Evolutionary conservation across 306 rosid genomes (phyloP).

Genomic region (Ceratonia siliqua): DNA sequence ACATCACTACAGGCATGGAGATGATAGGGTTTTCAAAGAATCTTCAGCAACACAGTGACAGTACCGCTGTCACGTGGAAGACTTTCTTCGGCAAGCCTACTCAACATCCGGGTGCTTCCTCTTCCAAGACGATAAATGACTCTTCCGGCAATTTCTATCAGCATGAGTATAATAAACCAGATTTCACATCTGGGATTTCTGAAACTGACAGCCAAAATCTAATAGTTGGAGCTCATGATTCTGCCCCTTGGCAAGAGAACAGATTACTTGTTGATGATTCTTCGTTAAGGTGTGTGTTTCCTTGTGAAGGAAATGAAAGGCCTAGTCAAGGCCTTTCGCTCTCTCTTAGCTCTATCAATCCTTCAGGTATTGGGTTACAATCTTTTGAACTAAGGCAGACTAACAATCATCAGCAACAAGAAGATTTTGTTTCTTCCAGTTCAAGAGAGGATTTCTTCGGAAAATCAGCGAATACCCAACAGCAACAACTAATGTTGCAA

Average conservation of each 20-base stretch:
- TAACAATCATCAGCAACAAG: constrained; percentile 24
- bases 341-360: constrained; percentile 61
- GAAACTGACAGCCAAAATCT: constrained; percentile 44
- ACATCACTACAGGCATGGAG: constrained; percentile 55
- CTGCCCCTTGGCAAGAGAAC: constrained; percentile 48
- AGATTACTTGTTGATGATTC: constrained; percentile 60
- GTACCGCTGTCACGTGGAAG: constrained; percentile 33
- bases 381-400: constrained; percentile 62
- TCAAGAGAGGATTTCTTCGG: constrained; percentile 36
- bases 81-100: constrained; percentile 34
- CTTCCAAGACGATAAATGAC: constrained; percentile 43
- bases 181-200: constrained; percentile 51
- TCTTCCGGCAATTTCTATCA: constrained; percentile 40
- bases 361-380: constrained; percentile 64
- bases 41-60: constrained; percentile 31
- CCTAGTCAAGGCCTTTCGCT: constrained; percentile 94
- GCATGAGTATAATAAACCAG: constrained; percentile 34
- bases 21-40: constrained; percentile 59
- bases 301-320: constrained; percentile 82
- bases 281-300: constrained; percentile 71
- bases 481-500: constrained; percentile 9
- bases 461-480: constrained; percentile 28
- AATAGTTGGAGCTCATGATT: constrained; percentile 39
- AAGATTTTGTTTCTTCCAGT: constrained; percentile 24
- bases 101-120: constrained; percentile 41